Evolutionary conservation across 2,329 filamentous ascomycete genomes (phyloP).

Genomic region (Paracoccidioides brasiliensis): DNA sequence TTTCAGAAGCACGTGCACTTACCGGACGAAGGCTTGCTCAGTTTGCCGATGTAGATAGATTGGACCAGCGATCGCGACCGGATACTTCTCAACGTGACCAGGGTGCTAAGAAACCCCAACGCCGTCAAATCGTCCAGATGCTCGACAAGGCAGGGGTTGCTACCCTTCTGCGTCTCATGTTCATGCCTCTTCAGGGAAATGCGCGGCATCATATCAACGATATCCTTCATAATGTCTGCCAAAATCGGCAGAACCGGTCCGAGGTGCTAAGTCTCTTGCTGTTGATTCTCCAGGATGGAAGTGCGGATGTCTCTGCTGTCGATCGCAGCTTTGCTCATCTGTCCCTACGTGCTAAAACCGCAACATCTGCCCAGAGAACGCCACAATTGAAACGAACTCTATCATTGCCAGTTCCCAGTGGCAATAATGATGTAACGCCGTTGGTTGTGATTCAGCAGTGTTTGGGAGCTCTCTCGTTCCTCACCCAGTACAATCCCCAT

Average conservation of each 20-base stretch:
- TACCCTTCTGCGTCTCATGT: slow-evolving; percentile 96
- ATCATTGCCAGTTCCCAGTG: slow-evolving; percentile 44
- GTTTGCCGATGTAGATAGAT: slow-evolving; percentile 32
- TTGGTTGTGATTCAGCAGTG: slow-evolving; percentile 94
- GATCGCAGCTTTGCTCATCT: slow-evolving; percentile 92
- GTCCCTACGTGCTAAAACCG: slow-evolving; percentile 77
- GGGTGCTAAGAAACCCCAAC: slow-evolving; percentile 49
- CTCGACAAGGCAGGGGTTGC: slow-evolving; percentile 91
- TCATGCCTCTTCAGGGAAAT: slow-evolving; percentile 81
- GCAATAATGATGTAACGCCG: slow-evolving; percentile 79
- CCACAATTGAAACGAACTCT: slow-evolving; percentile 64
- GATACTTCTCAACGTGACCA: slow-evolving; percentile 30
- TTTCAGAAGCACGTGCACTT: slow-evolving; percentile 70
- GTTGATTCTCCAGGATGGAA: slow-evolving; percentile 90
- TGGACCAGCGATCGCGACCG: slow-evolving; percentile 16
- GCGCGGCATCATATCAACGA: slow-evolving; percentile 72
- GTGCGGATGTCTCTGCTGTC: slow-evolving; percentile 80
- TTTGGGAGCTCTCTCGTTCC: slow-evolving; percentile 67
- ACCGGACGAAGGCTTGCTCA: slow-evolving; percentile 44
- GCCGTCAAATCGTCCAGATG: slow-evolving; percentile 84
- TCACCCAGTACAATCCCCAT: slow-evolving; percentile 73
- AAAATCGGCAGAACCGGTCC: slow-evolving; percentile 89
- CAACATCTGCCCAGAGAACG: slow-evolving; percentile 66
- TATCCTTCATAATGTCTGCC: slow-evolving; percentile 80
- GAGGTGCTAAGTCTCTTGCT: slow-evolving; percentile 89